phyloP scores from a whole-genome alignment of 1,139 yeast genomes.

The Debaryomyces psychrophilus region DNA sequence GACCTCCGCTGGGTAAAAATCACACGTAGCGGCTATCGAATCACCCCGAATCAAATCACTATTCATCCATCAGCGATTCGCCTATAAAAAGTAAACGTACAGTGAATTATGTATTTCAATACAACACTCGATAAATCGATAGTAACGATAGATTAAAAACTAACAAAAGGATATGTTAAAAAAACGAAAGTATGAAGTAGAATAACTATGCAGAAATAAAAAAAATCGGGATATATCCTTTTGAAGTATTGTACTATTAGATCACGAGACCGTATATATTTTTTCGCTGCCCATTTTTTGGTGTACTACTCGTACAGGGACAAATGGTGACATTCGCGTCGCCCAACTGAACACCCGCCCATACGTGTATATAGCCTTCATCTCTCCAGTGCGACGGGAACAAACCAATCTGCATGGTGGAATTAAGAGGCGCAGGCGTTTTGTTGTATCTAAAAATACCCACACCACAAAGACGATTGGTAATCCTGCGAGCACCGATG shows the following conservation, averaged over 20 bases:
- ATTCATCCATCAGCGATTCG: background rate
- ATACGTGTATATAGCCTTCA: background rate
- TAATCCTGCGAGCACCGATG: background rate
- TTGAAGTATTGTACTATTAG: constrained; percentile 6
- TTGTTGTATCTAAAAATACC: constrained; percentile 8
- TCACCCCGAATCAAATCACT: constrained; percentile 2
- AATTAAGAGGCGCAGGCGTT: constrained; percentile 6
- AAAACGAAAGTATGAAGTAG: constrained; percentile 7
- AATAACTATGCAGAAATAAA: background rate
- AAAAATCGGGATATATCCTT: constrained; percentile 9
- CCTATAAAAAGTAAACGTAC: constrained; percentile 6
- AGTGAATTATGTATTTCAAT: constrained; percentile 9
- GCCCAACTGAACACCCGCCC: constrained; percentile 1
- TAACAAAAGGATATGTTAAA: constrained; percentile 7
- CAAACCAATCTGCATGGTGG: background rate
- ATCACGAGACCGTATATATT: constrained; percentile 8
- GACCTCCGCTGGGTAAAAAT: background rate
- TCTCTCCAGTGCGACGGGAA: background rate
- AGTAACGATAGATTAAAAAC: constrained; percentile 9
- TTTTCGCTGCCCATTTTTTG: background rate
- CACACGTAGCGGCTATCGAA: constrained; percentile 1
- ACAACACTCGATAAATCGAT: constrained; percentile 10
- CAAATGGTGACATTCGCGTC: constrained; percentile 6
- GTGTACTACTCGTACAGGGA: constrained; percentile 3
- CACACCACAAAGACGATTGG: background rate